Evolutionary conservation across 345 rosid genomes (phyloP).

Genomic region (Salix exigua): DNA sequence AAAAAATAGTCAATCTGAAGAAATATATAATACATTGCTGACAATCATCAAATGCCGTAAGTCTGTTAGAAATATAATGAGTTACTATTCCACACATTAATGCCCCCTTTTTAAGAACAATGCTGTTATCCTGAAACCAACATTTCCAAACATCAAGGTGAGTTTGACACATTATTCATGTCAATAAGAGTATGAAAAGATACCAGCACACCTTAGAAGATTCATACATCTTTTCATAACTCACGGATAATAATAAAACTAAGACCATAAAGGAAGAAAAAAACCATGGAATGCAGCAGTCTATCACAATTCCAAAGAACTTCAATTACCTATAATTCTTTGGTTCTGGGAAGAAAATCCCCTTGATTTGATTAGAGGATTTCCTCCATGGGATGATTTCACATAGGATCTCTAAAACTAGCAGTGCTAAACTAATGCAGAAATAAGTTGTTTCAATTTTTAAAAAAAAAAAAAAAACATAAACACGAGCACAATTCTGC

Average conservation of each 20-base stretch:
- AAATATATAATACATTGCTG: neutral
- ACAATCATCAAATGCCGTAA: neutral
- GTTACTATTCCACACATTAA: neutral
- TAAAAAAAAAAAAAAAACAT: neutral
- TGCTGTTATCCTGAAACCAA: too few relatives aligned
- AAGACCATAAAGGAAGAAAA: neutral
- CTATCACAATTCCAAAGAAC: neutral
- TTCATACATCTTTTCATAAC: neutral
- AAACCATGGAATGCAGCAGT: neutral
- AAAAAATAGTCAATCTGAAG: constrained; percentile 1
- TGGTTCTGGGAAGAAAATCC: neutral
- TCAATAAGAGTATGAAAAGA: neutral
- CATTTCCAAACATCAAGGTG: too few relatives aligned
- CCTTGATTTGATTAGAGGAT: neutral
- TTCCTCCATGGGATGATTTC: neutral
- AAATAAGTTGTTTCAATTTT: neutral
- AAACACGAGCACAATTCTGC: neutral
- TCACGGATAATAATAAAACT: neutral
- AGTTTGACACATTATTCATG: too few relatives aligned
- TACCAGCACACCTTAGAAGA: neutral
- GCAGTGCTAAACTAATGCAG: neutral
- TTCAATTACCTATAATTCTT: neutral
- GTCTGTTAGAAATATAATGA: neutral
- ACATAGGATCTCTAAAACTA: neutral
- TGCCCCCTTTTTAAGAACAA: neutral